Conservation (phyloP, 257 asterid genomes). For the Nemophila menziesii region DNA sequence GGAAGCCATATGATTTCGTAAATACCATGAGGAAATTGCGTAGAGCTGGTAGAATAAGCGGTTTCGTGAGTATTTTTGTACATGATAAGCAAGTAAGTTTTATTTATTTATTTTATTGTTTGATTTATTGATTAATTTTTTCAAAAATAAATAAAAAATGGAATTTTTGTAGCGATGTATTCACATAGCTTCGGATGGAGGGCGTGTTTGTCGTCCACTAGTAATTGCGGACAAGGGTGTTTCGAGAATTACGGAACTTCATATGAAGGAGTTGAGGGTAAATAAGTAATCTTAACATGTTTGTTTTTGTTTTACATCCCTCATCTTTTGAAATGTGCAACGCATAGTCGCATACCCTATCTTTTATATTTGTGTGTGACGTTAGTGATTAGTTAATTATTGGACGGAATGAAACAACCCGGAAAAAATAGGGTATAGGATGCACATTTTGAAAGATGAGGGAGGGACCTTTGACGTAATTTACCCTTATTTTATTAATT, state of each 20-base stretch:
- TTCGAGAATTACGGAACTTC: conserved; percentile 85
- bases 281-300: conserved; percentile 8
- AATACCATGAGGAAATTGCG: conserved; percentile 67
- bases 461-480: conserved; percentile 53
- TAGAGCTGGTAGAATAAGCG: conserved; percentile 83
- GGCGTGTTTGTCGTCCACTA: conserved; percentile 97
- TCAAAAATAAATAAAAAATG: not conserved
- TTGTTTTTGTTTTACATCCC: conserved; percentile 2
- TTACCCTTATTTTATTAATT: no score
- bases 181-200: conserved; percentile 97
- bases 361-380: no score
- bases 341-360: no score
- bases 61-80: conserved; percentile 84
- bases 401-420: no score
- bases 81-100: conserved; percentile 71
- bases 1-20: conserved; percentile 68
- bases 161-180: conserved; percentile 61
- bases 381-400: no score
- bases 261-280: conserved; percentile 97
- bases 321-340: no score
- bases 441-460: conserved; percentile 75
- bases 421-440: no score
- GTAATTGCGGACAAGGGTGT: conserved; percentile 91
- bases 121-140: not conserved
- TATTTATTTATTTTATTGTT: not conserved